Evolutionary conservation across 768 basidiomycete species (phyloP).

Genomic region (Trametes cingulata): DNA sequence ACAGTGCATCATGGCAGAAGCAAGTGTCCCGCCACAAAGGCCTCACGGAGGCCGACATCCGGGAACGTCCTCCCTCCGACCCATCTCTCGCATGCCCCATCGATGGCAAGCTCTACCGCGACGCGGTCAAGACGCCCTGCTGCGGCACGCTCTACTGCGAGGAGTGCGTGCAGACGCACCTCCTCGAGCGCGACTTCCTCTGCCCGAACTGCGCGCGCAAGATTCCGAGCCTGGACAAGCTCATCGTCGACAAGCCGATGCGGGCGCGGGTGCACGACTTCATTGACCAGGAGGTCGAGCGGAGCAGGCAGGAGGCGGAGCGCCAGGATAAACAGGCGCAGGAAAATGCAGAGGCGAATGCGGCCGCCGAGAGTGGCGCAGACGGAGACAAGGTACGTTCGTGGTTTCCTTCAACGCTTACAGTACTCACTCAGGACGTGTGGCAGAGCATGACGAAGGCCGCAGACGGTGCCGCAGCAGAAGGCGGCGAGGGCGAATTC

Average conservation of each 20-base stretch:
- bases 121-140: slow-evolving; percentile 95
- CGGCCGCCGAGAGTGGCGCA: not conserved
- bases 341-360: slow-evolving; percentile 5
- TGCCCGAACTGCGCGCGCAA: slow-evolving; percentile 91
- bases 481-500: slow-evolving; percentile 53
- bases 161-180: slow-evolving; percentile 93
- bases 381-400: slow-evolving; percentile 15
- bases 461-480: slow-evolving; percentile 7
- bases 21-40: slow-evolving; percentile 79
- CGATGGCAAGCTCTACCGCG: slow-evolving; percentile 90
- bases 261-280: slow-evolving; percentile 80
- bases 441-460: not conserved
- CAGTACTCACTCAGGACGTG: not conserved
- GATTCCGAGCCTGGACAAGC: slow-evolving; percentile 85
- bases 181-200: slow-evolving; percentile 92
- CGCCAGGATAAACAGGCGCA: slow-evolving; percentile 17
- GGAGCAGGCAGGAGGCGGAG: slow-evolving; percentile 64
- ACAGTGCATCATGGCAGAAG: slow-evolving; percentile 92
- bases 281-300: slow-evolving; percentile 78
- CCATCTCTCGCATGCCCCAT: slow-evolving; percentile 81
- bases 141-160: slow-evolving; percentile 92
- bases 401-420: not conserved
- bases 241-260: slow-evolving; percentile 76
- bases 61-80: slow-evolving; percentile 82
- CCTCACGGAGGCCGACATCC: slow-evolving; percentile 85